phyloP scores from a whole-genome alignment of 202 grass and related monocot genomes.

The Zizania palustris region DNA sequence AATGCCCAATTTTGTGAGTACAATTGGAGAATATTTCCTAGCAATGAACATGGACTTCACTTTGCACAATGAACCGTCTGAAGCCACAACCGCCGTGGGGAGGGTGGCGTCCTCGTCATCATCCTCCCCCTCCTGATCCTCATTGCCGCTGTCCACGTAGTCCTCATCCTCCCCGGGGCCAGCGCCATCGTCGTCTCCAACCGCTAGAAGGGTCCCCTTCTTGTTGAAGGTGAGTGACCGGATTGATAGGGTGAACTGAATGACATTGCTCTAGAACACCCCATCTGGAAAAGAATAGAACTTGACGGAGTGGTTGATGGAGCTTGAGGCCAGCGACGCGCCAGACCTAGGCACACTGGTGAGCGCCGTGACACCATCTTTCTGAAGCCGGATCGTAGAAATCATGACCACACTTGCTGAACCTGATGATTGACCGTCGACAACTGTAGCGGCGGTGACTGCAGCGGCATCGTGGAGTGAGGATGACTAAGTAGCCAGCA shows the following conservation, averaged over 20 bases:
- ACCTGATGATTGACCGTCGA: conserved; percentile 1
- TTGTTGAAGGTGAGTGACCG: conserved; percentile 80
- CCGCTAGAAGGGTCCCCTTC: conserved; percentile 74
- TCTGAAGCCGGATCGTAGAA: conserved; percentile 66
- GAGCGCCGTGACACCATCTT: conserved; percentile 81
- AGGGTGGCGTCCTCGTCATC: too few relatives aligned
- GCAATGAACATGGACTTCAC: too few relatives aligned
- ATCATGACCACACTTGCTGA: background rate
- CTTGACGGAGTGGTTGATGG: conserved; percentile 93
- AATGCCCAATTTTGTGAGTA: too few relatives aligned
- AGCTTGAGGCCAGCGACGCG: conserved; percentile 66
- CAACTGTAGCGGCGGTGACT: conserved; percentile 23
- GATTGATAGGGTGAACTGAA: conserved; percentile 86
- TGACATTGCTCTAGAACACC: conserved; percentile 79
- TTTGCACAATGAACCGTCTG: too few relatives aligned
- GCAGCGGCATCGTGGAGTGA: conserved; percentile 69
- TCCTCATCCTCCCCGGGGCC: too few relatives aligned
- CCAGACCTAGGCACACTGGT: conserved; percentile 55
- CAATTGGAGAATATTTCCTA: too few relatives aligned
- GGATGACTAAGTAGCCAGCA: conserved; percentile 55
- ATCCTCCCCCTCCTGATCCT: too few relatives aligned
- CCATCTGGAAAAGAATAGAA: conserved; percentile 77
- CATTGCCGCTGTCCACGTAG: too few relatives aligned
- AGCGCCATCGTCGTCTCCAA: conserved; percentile 90
- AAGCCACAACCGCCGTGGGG: too few relatives aligned